Conservation (phyloP, 345 rosid genomes). For the Gossypium australe region DNA sequence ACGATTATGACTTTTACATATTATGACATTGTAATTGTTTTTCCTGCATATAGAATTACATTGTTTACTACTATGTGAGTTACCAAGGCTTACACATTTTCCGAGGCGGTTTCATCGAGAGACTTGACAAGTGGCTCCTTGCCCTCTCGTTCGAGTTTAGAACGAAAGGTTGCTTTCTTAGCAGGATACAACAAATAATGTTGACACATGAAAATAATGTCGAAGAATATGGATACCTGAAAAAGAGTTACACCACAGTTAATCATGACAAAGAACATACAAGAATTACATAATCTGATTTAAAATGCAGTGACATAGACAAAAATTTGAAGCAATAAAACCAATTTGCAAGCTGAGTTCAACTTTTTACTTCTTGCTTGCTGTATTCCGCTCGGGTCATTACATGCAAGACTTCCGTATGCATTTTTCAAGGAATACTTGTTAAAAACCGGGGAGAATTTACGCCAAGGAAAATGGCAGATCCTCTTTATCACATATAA, state of each 20-base stretch:
- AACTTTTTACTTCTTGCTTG: not conserved
- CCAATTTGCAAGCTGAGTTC: not conserved
- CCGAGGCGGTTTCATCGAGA: constrained; percentile 27
- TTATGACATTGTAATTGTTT: not conserved
- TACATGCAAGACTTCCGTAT: not conserved
- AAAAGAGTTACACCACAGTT: constrained; percentile 4
- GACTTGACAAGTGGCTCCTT: constrained; percentile 54
- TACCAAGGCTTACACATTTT: constrained; percentile 33
- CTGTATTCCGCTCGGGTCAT: too few relatives aligned
- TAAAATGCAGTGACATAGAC: not conserved
- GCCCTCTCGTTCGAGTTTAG: constrained; percentile 31
- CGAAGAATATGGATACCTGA: constrained; percentile 77
- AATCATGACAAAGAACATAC: not conserved
- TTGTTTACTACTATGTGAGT: not conserved
- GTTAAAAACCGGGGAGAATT: not conserved
- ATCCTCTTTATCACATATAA: not conserved
- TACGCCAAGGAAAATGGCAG: not conserved
- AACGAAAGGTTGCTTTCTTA: constrained; percentile 23
- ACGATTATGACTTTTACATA: not conserved
- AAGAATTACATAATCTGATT: not conserved
- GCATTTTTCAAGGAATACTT: not conserved
- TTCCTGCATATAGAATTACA: not conserved
- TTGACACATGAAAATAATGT: constrained; percentile 78
- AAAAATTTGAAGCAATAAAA: not conserved
- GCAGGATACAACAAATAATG: constrained; percentile 70